Conservation (phyloP, 805 yeast genomes). For the Zygosaccharomyces siamensis region DNA sequence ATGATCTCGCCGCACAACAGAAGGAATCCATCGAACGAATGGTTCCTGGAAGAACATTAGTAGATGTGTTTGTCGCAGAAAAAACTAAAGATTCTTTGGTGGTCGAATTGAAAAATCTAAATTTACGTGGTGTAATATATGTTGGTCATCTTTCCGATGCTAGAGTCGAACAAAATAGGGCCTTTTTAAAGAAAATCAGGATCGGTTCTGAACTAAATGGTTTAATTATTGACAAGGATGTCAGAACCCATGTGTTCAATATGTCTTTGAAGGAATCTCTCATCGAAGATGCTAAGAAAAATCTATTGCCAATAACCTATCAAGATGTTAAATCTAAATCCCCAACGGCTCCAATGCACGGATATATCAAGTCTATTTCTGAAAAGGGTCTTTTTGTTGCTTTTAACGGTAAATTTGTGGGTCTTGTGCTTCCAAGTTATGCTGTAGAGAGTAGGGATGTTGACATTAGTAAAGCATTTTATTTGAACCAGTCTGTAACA, state of each 20-base stretch:
- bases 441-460: constrained; percentile 51
- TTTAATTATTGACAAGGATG: constrained; percentile 63
- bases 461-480: constrained; percentile 51
- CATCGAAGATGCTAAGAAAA: constrained; percentile 54
- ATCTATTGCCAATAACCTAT: constrained; percentile 52
- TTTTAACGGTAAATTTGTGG: constrained; percentile 76
- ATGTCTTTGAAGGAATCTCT: constrained; percentile 63
- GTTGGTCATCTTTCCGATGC: constrained; percentile 76
- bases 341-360: constrained; percentile 50
- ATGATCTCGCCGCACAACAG: constrained; percentile 41
- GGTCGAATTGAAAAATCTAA: constrained; percentile 50
- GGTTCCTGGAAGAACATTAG: constrained; percentile 57
- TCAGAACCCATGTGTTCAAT: constrained; percentile 54
- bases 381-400: constrained; percentile 76
- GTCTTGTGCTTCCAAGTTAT: constrained; percentile 72
- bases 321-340: constrained; percentile 47
- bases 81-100: constrained; percentile 69
- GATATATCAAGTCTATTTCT: constrained; percentile 77
- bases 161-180: constrained; percentile 67
- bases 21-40: constrained; percentile 48
- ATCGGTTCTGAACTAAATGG: constrained; percentile 59
- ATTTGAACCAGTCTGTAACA: constrained; percentile 63
- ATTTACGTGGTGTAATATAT: constrained; percentile 64
- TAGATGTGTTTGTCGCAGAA: constrained; percentile 59
- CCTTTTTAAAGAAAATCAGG: constrained; percentile 52